phyloP scores from a whole-genome alignment of 306 rosid species.

The Sphenostylis stenocarpa region DNA sequence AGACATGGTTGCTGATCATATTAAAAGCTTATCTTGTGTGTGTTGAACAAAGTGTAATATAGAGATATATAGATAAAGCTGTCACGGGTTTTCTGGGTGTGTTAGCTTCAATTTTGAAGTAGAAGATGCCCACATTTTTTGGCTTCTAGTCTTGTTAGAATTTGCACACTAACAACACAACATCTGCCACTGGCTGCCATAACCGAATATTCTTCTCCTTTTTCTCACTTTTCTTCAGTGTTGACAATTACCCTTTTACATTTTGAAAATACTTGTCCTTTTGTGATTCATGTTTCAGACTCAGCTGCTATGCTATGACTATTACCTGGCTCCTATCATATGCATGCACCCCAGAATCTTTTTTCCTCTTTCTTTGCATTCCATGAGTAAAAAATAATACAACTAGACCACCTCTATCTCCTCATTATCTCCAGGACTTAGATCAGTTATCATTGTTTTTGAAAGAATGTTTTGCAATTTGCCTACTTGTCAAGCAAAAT shows the following conservation, averaged over 20 bases:
- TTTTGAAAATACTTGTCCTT: slow-evolving; percentile 22
- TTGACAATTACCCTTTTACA: slow-evolving; percentile 25
- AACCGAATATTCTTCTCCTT: slow-evolving; percentile 38
- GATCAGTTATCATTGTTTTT: slow-evolving; percentile 8
- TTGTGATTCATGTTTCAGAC: slow-evolving; percentile 27
- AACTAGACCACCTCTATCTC: slow-evolving; percentile 29
- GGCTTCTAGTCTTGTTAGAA: slow-evolving; percentile 15
- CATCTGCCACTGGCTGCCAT: slow-evolving; percentile 22
- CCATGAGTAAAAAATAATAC: slow-evolving; percentile 14
- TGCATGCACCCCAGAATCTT: not conserved
- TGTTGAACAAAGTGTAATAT: not conserved
- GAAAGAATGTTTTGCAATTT: slow-evolving; percentile 25
- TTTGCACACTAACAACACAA: slow-evolving; percentile 11
- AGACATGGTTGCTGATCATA: not conserved
- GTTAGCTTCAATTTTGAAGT: slow-evolving; percentile 24
- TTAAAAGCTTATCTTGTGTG: slow-evolving; percentile 18
- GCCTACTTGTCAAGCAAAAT: slow-evolving; percentile 25
- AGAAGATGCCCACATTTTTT: slow-evolving; percentile 15
- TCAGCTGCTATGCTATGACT: slow-evolving; percentile 31
- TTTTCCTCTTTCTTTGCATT: slow-evolving; percentile 24
- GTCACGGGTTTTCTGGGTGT: slow-evolving; percentile 47
- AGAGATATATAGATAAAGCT: not conserved
- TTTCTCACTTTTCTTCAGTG: slow-evolving; percentile 26
- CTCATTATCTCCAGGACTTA: not conserved
- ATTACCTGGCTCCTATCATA: slow-evolving; percentile 16